Base-by-base conservation (phyloP, 768 basidiomycete genomes). In the Boletellus emodensis region DNA sequence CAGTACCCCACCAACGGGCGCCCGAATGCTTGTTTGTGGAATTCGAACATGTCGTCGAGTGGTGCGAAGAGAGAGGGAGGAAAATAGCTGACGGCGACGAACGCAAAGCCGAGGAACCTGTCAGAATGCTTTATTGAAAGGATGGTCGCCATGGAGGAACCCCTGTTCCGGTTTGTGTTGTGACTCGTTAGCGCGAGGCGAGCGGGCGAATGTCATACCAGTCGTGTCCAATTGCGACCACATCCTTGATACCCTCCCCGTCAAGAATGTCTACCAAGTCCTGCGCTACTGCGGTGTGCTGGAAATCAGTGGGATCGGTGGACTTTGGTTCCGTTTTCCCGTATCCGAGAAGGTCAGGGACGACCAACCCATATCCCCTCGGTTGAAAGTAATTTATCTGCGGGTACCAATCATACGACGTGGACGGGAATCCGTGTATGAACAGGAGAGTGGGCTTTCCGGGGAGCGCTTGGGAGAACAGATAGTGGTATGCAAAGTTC, bases 271-370 rank as follows among this genome's bases (percentile, higher is more conserved):
- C 73, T 3, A 73, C 3, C 13, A 74, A 40, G 40, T 76, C 75
- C 39, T 61, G 58, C 4, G 43, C 63, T 9, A 72, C 35, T 10
- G 57, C 55, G 10, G 61, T 59, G 17, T 56, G 59, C 22, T 56
- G 38, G 44, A 73, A 73, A 12, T 60, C 53, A 11, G 49, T 45
- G 11, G 60, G 50, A 37, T 71, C 64, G 0, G 45, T 52, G 8
- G 77, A 70, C 56, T 77, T 78, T 51, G 70, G 69, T 42, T 58
- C 61, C 3, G 79, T 78, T 18, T 59, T 69, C 14, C 75, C 78
- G 33, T 67, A 71, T 6, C 79, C 78, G 13, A 80, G 69, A 55
- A 77, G 69, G 56, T 80, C 78, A 0, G 77, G 77, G 14, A 68
- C 72, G 43, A 80, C 58, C 13, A 78, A 26, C 12, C 75, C 72